Percentiles rank a stretch among this genome's conserved stretches.
Conservation (phyloP, 164 flowering plant genomes). For the Magnolia changhungtana region DNA sequence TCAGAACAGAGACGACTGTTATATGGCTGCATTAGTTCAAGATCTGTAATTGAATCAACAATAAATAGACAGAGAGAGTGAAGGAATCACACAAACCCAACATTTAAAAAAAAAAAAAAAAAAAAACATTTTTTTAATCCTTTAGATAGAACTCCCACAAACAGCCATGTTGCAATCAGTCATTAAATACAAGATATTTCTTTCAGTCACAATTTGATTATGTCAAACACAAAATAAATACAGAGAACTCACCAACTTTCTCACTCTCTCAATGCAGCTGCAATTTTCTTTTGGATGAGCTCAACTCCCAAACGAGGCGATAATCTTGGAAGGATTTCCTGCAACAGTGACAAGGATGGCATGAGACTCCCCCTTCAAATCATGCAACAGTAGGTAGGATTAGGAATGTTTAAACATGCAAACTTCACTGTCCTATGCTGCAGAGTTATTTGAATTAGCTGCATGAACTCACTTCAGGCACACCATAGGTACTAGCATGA, state of each 20-base stretch:
- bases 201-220: background rate
- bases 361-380: background rate
- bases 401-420: no score
- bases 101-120: background rate
- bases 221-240: background rate
- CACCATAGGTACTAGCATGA: no score
- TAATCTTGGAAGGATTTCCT: constrained; percentile 76
- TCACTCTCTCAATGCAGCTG: constrained; percentile 51
- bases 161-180: background rate
- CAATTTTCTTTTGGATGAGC: constrained; percentile 74
- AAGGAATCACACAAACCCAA: background rate
- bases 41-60: no score
- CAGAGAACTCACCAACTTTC: constrained; percentile 1
- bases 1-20: no score
- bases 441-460: no score
- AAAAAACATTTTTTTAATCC: background rate
- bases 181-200: background rate
- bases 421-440: no score
- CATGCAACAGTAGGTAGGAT: background rate
- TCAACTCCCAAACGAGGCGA: constrained; percentile 87
- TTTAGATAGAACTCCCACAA: background rate
- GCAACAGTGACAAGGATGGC: constrained; percentile 18
- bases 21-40: no score
- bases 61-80: no score
- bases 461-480: no score